Evolutionary conservation across 2,329 filamentous ascomycete species (phyloP).

Genomic region (Fusarium pseudonygamai): DNA sequence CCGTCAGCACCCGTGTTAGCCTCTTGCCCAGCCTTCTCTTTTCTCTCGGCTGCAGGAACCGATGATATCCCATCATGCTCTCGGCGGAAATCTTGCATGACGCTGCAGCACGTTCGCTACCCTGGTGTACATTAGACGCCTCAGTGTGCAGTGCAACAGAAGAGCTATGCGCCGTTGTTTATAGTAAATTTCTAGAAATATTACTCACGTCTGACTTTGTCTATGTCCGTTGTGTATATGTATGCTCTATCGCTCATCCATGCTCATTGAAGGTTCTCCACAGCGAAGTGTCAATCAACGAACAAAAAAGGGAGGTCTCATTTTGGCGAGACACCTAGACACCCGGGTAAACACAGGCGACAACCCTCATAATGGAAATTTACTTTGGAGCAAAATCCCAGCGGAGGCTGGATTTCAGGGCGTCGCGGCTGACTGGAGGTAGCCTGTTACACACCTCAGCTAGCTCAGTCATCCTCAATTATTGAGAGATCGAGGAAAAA

Average conservation of each 20-base stretch:
- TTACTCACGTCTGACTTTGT: constrained; percentile 9
- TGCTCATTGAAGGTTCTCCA: background rate
- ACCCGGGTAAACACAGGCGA: background rate
- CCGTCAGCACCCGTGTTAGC: background rate
- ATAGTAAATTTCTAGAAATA: constrained; percentile 30
- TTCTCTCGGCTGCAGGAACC: constrained; percentile 23
- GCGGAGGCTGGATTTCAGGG: background rate
- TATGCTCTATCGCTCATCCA: constrained; percentile 3
- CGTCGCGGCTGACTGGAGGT: background rate
- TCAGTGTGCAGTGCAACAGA: constrained; percentile 30
- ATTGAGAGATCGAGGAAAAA: background rate
- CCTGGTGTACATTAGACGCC: constrained; percentile 19
- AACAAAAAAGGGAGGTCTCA: background rate
- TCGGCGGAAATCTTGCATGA: constrained; percentile 46
- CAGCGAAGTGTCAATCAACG: background rate
- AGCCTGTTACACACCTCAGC: background rate
- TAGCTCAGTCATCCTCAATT: background rate
- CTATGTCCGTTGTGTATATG: background rate
- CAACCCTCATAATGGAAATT: background rate
- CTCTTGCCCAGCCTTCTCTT: constrained; percentile 19
- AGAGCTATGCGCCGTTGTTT: constrained; percentile 21
- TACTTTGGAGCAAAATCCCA: background rate
- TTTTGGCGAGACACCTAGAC: background rate
- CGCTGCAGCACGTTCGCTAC: constrained; percentile 30
- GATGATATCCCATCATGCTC: constrained; percentile 35